Conservation (phyloP, 805 yeast genomes). For the Kodamaea sagamina region DNA sequence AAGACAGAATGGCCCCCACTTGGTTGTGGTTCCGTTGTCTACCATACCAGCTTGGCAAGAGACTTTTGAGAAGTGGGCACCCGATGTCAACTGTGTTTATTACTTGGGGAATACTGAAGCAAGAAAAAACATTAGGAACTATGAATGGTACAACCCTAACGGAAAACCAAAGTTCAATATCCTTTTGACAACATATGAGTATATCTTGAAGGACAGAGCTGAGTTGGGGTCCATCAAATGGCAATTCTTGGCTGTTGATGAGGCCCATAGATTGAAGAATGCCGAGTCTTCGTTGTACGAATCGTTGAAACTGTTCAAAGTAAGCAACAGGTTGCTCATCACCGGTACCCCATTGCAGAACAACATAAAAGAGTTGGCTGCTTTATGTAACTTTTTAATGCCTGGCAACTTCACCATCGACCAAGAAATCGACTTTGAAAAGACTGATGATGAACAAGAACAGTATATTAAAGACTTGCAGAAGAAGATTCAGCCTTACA, state of each 20-base stretch:
- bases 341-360: constrained; percentile 99
- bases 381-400: constrained; percentile 91
- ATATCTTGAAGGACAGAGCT: constrained; percentile 82
- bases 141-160: constrained; percentile 72
- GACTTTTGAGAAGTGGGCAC: constrained; percentile 96
- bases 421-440: constrained; percentile 92
- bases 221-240: constrained; percentile 84
- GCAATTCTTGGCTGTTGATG: constrained; percentile 98
- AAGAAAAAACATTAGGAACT: constrained; percentile 76
- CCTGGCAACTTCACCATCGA: constrained; percentile 91
- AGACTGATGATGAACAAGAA: constrained; percentile 86
- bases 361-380: constrained; percentile 92
- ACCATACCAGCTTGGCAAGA: constrained; percentile 99
- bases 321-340: constrained; percentile 79
- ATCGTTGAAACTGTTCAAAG: constrained; percentile 78
- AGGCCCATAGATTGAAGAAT: constrained; percentile 94
- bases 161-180: constrained; percentile 86
- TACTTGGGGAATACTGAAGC: constrained; percentile 91
- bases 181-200: constrained; percentile 93
- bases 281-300: constrained; percentile 93
- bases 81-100: constrained; percentile 89
- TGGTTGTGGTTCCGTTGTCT: constrained; percentile 93
- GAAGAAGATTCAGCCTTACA: constrained; percentile 83
- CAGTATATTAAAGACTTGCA: constrained; percentile 84
- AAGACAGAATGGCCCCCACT: constrained; percentile 95